Evolutionary conservation across 2,329 filamentous ascomycete species (phyloP).

Genomic region (Claviceps citrina): DNA sequence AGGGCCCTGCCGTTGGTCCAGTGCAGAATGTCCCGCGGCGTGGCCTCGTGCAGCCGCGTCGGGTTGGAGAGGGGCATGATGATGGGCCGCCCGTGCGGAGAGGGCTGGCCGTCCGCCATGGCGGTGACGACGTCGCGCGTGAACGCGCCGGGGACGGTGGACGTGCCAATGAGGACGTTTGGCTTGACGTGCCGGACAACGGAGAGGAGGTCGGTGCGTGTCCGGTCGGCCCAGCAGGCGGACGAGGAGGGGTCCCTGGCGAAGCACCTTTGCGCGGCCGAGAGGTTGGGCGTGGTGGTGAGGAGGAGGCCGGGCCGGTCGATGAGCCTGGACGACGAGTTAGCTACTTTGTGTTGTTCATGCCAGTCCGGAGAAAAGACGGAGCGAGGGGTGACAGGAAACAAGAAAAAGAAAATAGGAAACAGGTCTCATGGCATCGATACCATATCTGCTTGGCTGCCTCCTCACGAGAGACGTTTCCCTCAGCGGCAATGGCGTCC

Average conservation of each 20-base stretch:
- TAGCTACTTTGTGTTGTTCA: no score
- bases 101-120: constrained; percentile 62
- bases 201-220: constrained; percentile 41
- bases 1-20: constrained; percentile 70
- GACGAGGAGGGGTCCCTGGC: constrained; percentile 49
- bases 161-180: constrained; percentile 72
- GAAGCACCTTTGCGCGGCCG: constrained; percentile 51
- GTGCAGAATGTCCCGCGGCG: constrained; percentile 55
- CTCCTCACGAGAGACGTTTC: constrained; percentile 52
- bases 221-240: constrained; percentile 42
- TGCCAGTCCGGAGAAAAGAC: no score
- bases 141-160: constrained; percentile 62
- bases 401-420: no score
- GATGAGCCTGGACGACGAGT: constrained; percentile 41
- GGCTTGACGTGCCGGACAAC: constrained; percentile 59
- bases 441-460: constrained; percentile 67
- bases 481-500: constrained; percentile 60
- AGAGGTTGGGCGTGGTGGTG: constrained; percentile 46
- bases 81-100: constrained; percentile 58
- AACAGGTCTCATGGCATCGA: constrained; percentile 4
- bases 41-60: constrained; percentile 68
- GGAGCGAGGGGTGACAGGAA: no score
- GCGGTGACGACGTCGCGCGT: constrained; percentile 57
- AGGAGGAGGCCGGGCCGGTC: constrained; percentile 71
- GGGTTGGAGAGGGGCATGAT: constrained; percentile 76